Percentiles rank a stretch among this genome's conserved stretches.
Conservation (phyloP, 371 early-diverging fungal genomes). For the Fennellomyces sp. region DNA sequence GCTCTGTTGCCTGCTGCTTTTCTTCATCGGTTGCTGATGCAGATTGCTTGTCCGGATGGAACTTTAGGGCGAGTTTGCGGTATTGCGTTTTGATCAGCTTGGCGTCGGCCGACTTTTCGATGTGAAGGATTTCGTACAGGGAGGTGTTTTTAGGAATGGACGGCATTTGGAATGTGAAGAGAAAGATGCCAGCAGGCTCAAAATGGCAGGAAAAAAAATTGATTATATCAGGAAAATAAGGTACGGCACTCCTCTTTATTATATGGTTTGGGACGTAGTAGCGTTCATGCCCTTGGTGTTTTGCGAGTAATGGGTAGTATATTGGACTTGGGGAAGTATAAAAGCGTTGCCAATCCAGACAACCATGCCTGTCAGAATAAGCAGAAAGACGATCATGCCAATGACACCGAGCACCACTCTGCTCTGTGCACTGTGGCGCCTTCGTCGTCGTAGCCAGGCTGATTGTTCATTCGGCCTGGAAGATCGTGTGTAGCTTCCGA, state of each 20-base stretch:
- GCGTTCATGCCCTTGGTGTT: background rate
- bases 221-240: no score
- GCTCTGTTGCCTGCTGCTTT: conserved; percentile 70
- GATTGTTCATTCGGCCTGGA: background rate
- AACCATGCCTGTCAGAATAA: conserved; percentile 10
- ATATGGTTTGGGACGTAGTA: no score
- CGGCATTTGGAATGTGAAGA: background rate
- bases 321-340: conserved; percentile 17
- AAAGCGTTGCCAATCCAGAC: conserved; percentile 18
- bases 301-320: conserved; percentile 14
- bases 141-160: conserved; percentile 10
- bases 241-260: no score
- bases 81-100: conserved; percentile 86
- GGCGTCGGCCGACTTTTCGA: conserved; percentile 58
- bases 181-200: no score
- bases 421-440: background rate
- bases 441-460: conserved; percentile 9
- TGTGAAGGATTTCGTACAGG: conserved; percentile 70
- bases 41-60: conserved; percentile 85
- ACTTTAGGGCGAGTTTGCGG: conserved; percentile 76
- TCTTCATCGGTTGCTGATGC: conserved; percentile 61
- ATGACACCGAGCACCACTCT: conserved; percentile 9
- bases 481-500: background rate
- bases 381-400: conserved; percentile 18
- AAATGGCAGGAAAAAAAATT: background rate